A percentile compares a stretch with the other conserved stretches of the same genome.
phyloP scores from a whole-genome alignment of 1,284 basidiomycete genomes.

The Tylopilus sp. region DNA sequence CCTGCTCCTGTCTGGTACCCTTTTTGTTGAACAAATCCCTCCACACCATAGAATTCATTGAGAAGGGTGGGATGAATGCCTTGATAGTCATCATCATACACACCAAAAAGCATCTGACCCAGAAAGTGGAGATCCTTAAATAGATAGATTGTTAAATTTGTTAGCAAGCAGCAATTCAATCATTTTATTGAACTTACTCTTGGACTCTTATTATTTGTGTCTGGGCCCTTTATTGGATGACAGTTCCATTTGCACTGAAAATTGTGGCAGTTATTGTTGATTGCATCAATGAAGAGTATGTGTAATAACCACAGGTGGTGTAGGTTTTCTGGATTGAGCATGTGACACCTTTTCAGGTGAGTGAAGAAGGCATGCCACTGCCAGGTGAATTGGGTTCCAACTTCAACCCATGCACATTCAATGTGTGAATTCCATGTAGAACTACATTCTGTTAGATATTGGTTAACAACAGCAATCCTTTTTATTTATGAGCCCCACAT shows the following conservation, averaged over 20 bases:
- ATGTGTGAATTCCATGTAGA: slow-evolving; percentile 35
- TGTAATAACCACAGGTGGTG: slow-evolving; percentile 45
- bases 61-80: too few species aligned
- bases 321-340: slow-evolving; percentile 29
- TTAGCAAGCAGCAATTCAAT: too few species aligned
- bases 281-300: slow-evolving; percentile 32
- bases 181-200: not conserved
- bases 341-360: slow-evolving; percentile 31
- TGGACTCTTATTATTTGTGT: not conserved
- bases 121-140: not conserved
- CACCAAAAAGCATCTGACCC: not conserved
- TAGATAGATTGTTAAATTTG: not conserved
- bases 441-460: slow-evolving; percentile 1
- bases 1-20: not conserved
- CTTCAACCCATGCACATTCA: slow-evolving; percentile 51
- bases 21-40: too few species aligned
- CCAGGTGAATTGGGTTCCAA: slow-evolving; percentile 33
- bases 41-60: too few species aligned
- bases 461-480: too few species aligned
- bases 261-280: slow-evolving; percentile 29
- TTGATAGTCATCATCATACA: not conserved
- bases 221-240: not conserved
- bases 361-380: slow-evolving; percentile 44
- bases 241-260: slow-evolving; percentile 45
- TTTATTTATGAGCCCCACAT: slow-evolving; percentile 44